Evolutionary conservation across 106 monocot genomes (phyloP), one percentile per base, ranked within the genome.

Genomic region (Hemerocallis citrina): DNA sequence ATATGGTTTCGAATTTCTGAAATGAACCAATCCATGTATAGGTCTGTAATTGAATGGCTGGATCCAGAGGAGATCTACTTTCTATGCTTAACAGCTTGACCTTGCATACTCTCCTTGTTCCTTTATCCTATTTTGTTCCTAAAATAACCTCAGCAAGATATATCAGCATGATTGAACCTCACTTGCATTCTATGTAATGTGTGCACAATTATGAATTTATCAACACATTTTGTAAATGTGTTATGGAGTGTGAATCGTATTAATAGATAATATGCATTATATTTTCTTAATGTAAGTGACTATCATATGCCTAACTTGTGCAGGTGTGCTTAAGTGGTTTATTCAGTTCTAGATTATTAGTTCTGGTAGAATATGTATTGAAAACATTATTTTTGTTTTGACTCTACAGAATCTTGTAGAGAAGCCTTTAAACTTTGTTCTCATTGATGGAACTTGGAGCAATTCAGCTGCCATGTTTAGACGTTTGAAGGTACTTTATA

Each of bases 401-500:
- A 10, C 50, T 59, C 34, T 73, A 48, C 68, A 89, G 93, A 80
- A 78, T 68, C 30, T 16, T 32, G 27, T 21, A 37, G 59, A 71
- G 35, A 72, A 71, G 61, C 67, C 77, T 52, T 14, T 91, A 12
- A 74, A 96, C 55, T 81, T 96, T 75, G 80, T 96, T 62, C 62
- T 96, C 59, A 75, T 96, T 70, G 90, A 96, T 79, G 95, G 95
- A 35, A 95, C 95, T 6, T 95, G 90, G 95, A 95, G 78, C 72
- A 95, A 95, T 75, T 96, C 95, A 46, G 47, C 86, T 79, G 95
- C 95, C 40, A 81, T 96, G 81, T 84, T 72, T 55, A 81, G 60
- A 45, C 84, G 96, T 21, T 50, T 94, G 57, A 94, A 85, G 93
- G 93, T 94, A 68, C 20, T 51, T 62, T 4, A 3, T 14, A 52